Evolutionary conservation across 2,329 filamentous ascomycete genomes (phyloP), one percentile per base, ranked within the genome.

Genomic region (Podosphaera xanthii): DNA sequence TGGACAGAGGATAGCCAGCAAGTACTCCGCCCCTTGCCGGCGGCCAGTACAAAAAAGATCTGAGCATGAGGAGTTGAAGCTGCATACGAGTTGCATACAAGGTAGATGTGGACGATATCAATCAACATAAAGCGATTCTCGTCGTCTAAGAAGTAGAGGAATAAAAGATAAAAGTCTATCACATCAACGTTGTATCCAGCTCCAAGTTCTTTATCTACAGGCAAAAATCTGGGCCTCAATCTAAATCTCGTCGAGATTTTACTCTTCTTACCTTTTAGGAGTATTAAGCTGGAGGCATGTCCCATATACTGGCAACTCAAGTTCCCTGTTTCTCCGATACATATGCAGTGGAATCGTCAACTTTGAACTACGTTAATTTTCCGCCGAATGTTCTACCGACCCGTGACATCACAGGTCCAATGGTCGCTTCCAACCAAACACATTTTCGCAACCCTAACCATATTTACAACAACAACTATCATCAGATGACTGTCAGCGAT

Each of bases 401-500:
- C 22, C 49, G 30, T 35, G 49, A 52, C 49, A 52, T 35, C 33
- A 52, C 30, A 31, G 49, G 49, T 4, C 33, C 49, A 22, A 35
- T 31, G 6, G 33, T 52, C 49, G 49, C 49, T 52, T 31, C 49
- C 49, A 52, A 52, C 49, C 33, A 33, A 31, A 52, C 49, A 31
- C 14, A 55, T n/a, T 55, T 36, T 38, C n/a, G 33, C 33, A 55
- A 22, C 33, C 33, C 12, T n/a, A 46, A 33, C 33, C 8, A 42
- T 30, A 44, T 14, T 57, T 30, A 22, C 55, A n/a, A 57, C 55
- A 8, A 48, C 38, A 33, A 46, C 38, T 33, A 6, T 40, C 60
- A 61, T 62, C 68, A 64, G 53, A 69, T 67, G 67, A 61, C 58
- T 36, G 58, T 60, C 40, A 60, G 60, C 49, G 67, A 69, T 58